Conservation (phyloP, 108 stramenopile species). For the Nannochloropsis oceanica region DNA sequence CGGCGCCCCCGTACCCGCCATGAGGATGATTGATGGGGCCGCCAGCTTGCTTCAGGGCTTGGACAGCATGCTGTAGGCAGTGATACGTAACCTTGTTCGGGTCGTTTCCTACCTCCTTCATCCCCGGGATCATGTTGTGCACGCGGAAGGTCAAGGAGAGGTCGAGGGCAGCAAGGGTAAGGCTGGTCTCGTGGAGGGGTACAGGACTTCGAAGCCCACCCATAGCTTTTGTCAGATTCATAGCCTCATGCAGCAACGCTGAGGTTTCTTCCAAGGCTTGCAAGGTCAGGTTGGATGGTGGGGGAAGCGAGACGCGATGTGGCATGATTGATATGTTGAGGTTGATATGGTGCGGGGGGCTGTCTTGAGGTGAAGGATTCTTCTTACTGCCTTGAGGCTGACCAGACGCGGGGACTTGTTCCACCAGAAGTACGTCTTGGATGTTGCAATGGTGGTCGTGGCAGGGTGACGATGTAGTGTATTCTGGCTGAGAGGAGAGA, state of each 20-base stretch:
- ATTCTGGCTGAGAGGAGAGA: too few species aligned
- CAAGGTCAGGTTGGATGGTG: neutral
- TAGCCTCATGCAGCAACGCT: neutral
- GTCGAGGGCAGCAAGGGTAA: neutral
- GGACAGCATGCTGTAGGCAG: neutral
- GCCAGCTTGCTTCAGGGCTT: neutral
- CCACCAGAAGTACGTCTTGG: too few species aligned
- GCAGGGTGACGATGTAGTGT: too few species aligned
- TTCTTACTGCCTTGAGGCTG: too few species aligned
- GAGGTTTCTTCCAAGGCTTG: neutral
- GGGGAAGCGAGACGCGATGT: neutral
- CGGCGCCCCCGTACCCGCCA: neutral
- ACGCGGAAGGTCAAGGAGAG: neutral
- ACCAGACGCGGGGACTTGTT: too few species aligned
- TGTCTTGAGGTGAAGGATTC: too few species aligned
- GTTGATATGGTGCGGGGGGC: too few species aligned
- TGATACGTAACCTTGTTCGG: neutral
- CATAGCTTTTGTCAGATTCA: neutral
- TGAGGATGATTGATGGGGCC: neutral
- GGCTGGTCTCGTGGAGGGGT: neutral
- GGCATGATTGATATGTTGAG: neutral
- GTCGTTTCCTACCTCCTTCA: neutral
- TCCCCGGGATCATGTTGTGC: neutral
- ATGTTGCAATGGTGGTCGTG: too few species aligned
- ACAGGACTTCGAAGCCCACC: neutral